Base-by-base conservation (phyloP, 108 stramenopile species). In the Cyclostephanos invisitatus region DNA sequence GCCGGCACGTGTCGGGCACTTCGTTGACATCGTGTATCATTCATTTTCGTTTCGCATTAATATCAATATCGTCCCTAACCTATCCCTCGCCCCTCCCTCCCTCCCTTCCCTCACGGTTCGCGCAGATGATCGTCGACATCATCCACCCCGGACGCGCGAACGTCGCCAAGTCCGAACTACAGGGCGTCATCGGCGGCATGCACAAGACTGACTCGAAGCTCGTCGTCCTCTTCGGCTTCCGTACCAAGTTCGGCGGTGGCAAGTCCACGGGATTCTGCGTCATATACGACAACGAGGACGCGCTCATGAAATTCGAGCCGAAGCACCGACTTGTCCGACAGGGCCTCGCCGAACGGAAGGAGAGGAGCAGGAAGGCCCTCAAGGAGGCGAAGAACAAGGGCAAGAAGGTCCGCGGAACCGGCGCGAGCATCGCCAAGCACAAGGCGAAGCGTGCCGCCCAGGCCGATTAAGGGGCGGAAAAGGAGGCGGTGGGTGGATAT, bases 371-470 rank as follows among this genome's bases (percentile, higher is more conserved):
- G 51, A 99, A 98, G 90, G 96, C 97, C 54, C 97, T 98, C 76
- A 98, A 98, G 93, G 98, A 98, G 82, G 95, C 96, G 70, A 99
- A 99, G 96, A 98, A 99, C 85, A 95, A 96, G 83, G 91, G 85
- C 51, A 90, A 91, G 92, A 99, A 99, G 97, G 75, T 97, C 73
- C 91, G 97, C 54, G 99, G 99, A 84, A 96, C 97, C 25, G 99
- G 99, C 62, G 95, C 96, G 62, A 89, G 92, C 50, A 95, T 97
- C 73, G 96, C 97, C 65, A 97, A 94, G 89, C 98, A 98, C 93
- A 99, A 99, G 96, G 97, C 97, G 47, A 98, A 98, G 91, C 94
- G 96, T 87, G 98, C 98, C 68, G 96, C 92, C 61, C 74, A 81
- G 64, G 70, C 77, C 67, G 91, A 89, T 75, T 92, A 92, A 90